Evolutionary conservation across 108 stramenopile species (phyloP).

Genomic region (Pseudonitzschia delicatissima): DNA sequence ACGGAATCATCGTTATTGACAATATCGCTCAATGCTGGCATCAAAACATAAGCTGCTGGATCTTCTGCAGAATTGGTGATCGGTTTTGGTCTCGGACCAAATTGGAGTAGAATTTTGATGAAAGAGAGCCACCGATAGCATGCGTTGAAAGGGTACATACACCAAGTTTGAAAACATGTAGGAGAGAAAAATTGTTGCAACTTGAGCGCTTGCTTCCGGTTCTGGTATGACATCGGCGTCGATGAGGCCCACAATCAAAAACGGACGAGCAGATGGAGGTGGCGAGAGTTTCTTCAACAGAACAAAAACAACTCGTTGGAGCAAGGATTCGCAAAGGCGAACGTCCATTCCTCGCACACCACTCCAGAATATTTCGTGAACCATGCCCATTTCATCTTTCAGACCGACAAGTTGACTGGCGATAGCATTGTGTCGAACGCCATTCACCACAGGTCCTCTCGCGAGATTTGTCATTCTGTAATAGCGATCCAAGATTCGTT

Average conservation of each 20-base stretch:
- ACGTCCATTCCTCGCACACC: slow-evolving; percentile 69
- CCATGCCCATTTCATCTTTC: slow-evolving; percentile 61
- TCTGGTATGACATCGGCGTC: slow-evolving; percentile 50
- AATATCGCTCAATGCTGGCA: slow-evolving; percentile 45
- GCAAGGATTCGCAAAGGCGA: slow-evolving; percentile 62
- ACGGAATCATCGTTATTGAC: slow-evolving; percentile 22
- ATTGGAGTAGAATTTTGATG: slow-evolving; percentile 49
- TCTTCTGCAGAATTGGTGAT: slow-evolving; percentile 1
- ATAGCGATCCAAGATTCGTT: slow-evolving; percentile 37
- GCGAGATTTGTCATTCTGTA: slow-evolving; percentile 30
- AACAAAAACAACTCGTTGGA: slow-evolving; percentile 53
- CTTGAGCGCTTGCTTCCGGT: slow-evolving; percentile 45
- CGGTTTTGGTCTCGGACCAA: slow-evolving; percentile 16
- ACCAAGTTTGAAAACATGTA: slow-evolving; percentile 43
- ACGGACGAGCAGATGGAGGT: slow-evolving; percentile 16
- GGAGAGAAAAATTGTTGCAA: slow-evolving; percentile 39
- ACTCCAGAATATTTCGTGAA: slow-evolving; percentile 78
- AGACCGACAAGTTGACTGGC: slow-evolving; percentile 45
- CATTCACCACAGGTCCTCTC: slow-evolving; percentile 56
- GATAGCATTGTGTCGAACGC: slow-evolving; percentile 49
- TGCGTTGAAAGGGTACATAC: slow-evolving; percentile 52
- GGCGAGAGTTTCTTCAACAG: slow-evolving; percentile 44
- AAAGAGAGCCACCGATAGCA: slow-evolving; percentile 58
- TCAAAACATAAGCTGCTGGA: slow-evolving; percentile 37
- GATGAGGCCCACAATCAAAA: slow-evolving; percentile 31